phyloP scores from a whole-genome alignment of 257 asterid genomes.

The Solanum chilense region DNA sequence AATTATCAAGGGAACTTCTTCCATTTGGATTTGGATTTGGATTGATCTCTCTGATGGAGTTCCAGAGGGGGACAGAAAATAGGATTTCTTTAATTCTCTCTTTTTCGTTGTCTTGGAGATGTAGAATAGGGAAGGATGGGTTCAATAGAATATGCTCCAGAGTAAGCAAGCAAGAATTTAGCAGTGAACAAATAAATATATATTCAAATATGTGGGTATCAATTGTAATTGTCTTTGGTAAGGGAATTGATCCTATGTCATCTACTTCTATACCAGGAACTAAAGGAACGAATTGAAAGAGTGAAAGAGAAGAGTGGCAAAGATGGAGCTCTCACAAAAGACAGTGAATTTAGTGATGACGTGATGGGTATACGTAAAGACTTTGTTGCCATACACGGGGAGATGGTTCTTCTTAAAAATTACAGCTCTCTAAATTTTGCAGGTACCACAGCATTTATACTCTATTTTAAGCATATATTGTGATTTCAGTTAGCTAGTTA shows the following conservation, averaged over 20 bases:
- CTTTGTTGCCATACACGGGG: slow-evolving; percentile 81
- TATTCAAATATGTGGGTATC: not conserved
- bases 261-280: slow-evolving; percentile 29
- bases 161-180: not conserved
- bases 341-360: slow-evolving; percentile 54
- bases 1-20: not conserved
- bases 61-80: not conserved
- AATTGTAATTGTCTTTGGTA: not conserved
- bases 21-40: not conserved
- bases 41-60: not conserved
- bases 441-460: slow-evolving; percentile 29
- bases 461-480: not conserved
- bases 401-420: slow-evolving; percentile 84
- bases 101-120: not conserved
- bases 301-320: slow-evolving; percentile 36
- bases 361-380: slow-evolving; percentile 66
- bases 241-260: not conserved
- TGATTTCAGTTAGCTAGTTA: not conserved
- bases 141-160: not conserved
- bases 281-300: slow-evolving; percentile 59
- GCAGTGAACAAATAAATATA: not conserved
- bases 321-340: slow-evolving; percentile 26
- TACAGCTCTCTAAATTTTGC: slow-evolving; percentile 93
- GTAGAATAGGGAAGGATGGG: not conserved
- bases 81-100: not conserved